Percentiles rank a stretch among this genome's conserved stretches.
Evolutionary conservation across 2,329 filamentous ascomycete species (phyloP).

Genomic region (Sphaerostilbella broomeana): DNA sequence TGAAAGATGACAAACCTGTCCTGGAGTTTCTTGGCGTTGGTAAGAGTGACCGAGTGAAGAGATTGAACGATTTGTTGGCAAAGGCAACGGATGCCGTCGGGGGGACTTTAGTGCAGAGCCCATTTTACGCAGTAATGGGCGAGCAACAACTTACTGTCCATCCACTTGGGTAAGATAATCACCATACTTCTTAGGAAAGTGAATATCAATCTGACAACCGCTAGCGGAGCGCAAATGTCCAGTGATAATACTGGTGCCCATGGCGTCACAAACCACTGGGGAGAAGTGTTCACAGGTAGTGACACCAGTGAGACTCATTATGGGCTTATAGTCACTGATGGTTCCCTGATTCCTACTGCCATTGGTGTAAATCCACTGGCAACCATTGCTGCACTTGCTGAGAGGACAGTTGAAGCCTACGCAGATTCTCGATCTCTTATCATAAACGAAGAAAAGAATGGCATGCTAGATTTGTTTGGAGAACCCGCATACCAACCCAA

Average conservation of each 20-base stretch:
- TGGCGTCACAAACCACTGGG: slow-evolving; percentile 56
- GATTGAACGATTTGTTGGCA: slow-evolving; percentile 45
- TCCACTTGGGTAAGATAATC: slow-evolving; percentile 42
- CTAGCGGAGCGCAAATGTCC: slow-evolving; percentile 57
- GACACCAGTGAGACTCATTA: slow-evolving; percentile 42
- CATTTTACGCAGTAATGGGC: slow-evolving; percentile 49
- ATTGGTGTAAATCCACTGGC: slow-evolving; percentile 62
- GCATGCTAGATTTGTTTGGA: slow-evolving; percentile 48
- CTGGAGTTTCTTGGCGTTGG: slow-evolving; percentile 55
- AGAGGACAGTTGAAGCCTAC: slow-evolving; percentile 52
- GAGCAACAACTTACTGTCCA: slow-evolving; percentile 59
- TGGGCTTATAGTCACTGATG: slow-evolving; percentile 58
- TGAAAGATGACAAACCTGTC: slow-evolving; percentile 53
- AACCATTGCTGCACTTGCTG: slow-evolving; percentile 62
- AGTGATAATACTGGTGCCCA: slow-evolving; percentile 47
- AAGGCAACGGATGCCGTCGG: slow-evolving; percentile 52
- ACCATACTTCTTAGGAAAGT: too few species aligned
- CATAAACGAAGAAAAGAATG: slow-evolving; percentile 42
- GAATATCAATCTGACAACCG: background rate
- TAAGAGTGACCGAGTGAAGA: slow-evolving; percentile 46
- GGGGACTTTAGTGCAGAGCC: slow-evolving; percentile 53
- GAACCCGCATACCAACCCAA: slow-evolving; percentile 35
- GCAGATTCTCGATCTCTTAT: slow-evolving; percentile 33
- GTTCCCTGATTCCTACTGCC: slow-evolving; percentile 53
- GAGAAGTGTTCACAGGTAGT: slow-evolving; percentile 51